Base-by-base conservation (phyloP, 2,329 filamentous ascomycete genomes). In the Cyclaneusma minus region DNA sequence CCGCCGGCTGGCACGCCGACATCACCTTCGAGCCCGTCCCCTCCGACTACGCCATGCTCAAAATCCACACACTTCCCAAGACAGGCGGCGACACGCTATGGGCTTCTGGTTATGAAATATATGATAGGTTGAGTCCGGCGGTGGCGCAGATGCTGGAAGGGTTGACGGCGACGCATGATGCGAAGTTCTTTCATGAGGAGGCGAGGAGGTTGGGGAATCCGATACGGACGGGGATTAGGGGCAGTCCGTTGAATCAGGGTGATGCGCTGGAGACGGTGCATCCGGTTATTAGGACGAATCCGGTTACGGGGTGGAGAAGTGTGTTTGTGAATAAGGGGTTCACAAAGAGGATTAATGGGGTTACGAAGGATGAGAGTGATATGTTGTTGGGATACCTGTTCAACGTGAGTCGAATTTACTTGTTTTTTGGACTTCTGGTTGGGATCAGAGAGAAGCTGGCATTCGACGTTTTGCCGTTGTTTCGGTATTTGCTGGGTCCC, bases 211-310 rank as follows among this genome's bases (percentile, higher is more conserved):
- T 63, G 1, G 61, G 61, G 1, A 47, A 52, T 23, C 40, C 45
- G 1, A 25, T 47, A 14, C 35, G 41, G 15, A 38, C 42, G 6
- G 52, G 43, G 4, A 37, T 54, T 28, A 52, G 64, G 6, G 69
- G 69, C 2, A 62, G 62, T 1, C 66, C 66, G 1, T 50, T 68
- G 30, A 75, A 75, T 36, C 50, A 63, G 12, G 68, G 68, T 21
- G 48, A 49, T 3, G 53, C 56, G 13, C 52, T 74, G 7, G 12
- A 27, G 28, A 34, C 30, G 3, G 25, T 49, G 4, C 54, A 59
- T 38, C 65, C 66, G 2, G 48, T 70, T 3, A 51, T 71, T 21
- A 57, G 68, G 3, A 72, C 67, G 4, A 73, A 74, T 38, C 68
- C 63, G 4, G 63, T 66, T 3, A 61, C 57, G 0, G 52, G 66